Conservation (phyloP, 2,329 filamentous ascomycete genomes). For the Colletotrichum simmondsii region DNA sequence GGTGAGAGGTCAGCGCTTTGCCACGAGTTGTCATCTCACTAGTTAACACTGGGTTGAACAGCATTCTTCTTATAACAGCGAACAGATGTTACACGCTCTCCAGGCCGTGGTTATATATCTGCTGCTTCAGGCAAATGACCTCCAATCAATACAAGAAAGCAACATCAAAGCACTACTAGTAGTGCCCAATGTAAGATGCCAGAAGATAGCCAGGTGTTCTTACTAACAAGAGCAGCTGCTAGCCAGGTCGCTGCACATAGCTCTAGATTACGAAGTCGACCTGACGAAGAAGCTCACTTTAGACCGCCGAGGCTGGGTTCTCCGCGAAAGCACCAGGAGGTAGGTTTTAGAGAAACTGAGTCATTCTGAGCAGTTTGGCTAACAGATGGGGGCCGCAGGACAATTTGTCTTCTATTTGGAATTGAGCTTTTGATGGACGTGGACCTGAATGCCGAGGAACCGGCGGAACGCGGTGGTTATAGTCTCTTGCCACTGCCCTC, state of each 20-base stretch:
- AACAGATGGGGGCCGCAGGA: not conserved
- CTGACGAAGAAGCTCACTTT: not conserved
- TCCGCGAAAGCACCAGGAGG: conserved; percentile 16
- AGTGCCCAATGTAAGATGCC: not conserved
- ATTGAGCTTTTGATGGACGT: conserved; percentile 21
- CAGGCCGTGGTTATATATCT: conserved; percentile 18
- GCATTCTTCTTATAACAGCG: not conserved
- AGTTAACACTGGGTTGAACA: not conserved
- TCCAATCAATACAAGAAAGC: conserved; percentile 1
- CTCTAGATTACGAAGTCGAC: not conserved
- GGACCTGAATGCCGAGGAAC: not conserved
- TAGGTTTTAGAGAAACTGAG: not conserved
- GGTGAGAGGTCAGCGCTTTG: not conserved
- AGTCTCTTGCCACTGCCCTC: conserved; percentile 5
- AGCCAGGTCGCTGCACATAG: not conserved
- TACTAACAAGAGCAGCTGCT: not conserved
- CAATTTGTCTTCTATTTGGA: conserved; percentile 14
- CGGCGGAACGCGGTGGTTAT: not conserved
- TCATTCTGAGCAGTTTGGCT: not conserved
- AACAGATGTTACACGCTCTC: conserved; percentile 5
- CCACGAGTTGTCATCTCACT: not conserved
- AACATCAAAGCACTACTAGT: not conserved
- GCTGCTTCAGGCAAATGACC: conserved; percentile 16
- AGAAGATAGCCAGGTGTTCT: not conserved
- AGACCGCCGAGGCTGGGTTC: conserved; percentile 13